phyloP scores from a whole-genome alignment of 768 basidiomycete species.

The Imleria badia region DNA sequence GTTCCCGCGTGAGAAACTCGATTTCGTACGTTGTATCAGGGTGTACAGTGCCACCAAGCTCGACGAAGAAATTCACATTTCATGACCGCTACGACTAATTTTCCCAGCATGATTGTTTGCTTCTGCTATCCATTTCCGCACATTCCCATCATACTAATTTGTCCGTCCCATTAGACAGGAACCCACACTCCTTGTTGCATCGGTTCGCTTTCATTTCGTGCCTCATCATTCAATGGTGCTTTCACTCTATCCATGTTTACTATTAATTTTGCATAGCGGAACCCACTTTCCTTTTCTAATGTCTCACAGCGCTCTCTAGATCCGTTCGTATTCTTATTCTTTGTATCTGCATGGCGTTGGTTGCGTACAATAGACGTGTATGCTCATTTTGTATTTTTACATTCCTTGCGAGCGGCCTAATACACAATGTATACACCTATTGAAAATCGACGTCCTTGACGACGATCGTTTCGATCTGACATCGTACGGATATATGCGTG shows the following conservation, averaged over 20 bases:
- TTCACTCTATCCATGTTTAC: conserved; percentile 11
- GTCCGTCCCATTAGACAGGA: conserved; percentile 12
- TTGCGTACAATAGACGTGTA: conserved; percentile 4
- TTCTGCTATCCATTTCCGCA: background rate
- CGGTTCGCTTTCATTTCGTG: background rate
- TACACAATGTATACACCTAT: background rate
- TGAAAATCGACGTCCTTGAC: background rate
- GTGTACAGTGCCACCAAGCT: conserved; percentile 52
- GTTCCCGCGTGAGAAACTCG: conserved; percentile 39
- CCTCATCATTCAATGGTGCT: background rate
- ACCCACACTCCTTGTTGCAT: conserved; percentile 16
- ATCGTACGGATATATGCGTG: conserved; percentile 6
- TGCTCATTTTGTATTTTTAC: conserved; percentile 20
- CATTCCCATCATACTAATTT: conserved; percentile 1
- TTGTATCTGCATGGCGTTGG: conserved; percentile 10
- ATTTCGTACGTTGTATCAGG: conserved; percentile 51
- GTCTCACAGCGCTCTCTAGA: background rate
- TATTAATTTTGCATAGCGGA: conserved; percentile 7
- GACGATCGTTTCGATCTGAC: conserved; percentile 19
- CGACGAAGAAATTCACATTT: conserved; percentile 27
- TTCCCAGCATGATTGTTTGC: background rate
- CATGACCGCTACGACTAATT: conserved; percentile 11
- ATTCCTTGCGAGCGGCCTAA: conserved; percentile 4
- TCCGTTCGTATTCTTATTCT: conserved; percentile 8
- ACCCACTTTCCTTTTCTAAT: conserved; percentile 9